A percentile compares a stretch with the other conserved stretches of the same genome.
Conservation (phyloP, 2,329 filamentous ascomycete genomes). For the Cladobotryum protrusum region DNA sequence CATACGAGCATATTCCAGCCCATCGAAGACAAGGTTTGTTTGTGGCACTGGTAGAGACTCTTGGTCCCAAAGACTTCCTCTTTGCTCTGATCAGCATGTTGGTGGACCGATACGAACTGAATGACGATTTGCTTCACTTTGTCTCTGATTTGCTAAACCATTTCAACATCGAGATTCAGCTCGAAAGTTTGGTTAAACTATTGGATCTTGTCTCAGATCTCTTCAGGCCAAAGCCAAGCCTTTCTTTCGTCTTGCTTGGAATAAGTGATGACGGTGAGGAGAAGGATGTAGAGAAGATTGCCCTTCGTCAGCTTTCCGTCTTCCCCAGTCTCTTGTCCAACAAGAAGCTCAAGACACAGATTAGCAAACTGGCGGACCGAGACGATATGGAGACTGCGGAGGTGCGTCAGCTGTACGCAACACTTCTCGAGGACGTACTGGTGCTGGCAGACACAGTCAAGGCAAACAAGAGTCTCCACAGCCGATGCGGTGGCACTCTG, state of each 20-base stretch:
- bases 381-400: constrained; percentile 62
- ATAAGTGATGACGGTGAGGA: constrained; percentile 40
- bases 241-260: constrained; percentile 68
- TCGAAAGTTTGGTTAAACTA: constrained; percentile 71
- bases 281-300: constrained; percentile 45
- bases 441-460: constrained; percentile 60
- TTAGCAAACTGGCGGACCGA: constrained; percentile 49
- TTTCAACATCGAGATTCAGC: constrained; percentile 69
- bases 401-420: constrained; percentile 62
- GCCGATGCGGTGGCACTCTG: constrained; percentile 62
- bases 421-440: constrained; percentile 59
- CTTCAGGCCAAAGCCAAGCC: constrained; percentile 64
- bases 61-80: constrained; percentile 80
- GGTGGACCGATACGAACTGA: constrained; percentile 79
- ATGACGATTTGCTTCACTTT: constrained; percentile 68
- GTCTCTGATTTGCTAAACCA: constrained; percentile 65
- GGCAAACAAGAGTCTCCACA: constrained; percentile 48
- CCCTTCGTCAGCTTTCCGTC: constrained; percentile 49
- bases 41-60: constrained; percentile 73
- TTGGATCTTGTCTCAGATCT: constrained; percentile 70
- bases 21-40: constrained; percentile 81
- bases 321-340: constrained; percentile 54
- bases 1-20: constrained; percentile 90
- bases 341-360: constrained; percentile 49
- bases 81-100: constrained; percentile 85